Percentiles rank a stretch among this genome's conserved stretches.
Conservation (phyloP, 2,329 filamentous ascomycete species). For the Fusarium kyushuense region DNA sequence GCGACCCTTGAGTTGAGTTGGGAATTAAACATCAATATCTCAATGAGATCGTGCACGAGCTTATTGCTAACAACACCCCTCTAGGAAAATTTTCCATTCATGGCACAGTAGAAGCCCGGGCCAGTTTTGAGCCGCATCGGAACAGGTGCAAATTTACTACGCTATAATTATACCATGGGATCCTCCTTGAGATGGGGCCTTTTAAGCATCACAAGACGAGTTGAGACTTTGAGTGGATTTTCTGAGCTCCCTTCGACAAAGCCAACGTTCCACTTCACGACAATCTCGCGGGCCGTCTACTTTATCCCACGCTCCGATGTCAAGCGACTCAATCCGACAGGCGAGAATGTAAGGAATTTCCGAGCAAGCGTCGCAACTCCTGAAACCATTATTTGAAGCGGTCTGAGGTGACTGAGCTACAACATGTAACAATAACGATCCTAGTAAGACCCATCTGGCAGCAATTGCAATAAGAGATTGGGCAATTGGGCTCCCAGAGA, state of each 20-base stretch:
- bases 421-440: slow-evolving; percentile 3
- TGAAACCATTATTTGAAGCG: slow-evolving; percentile 26
- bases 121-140: slow-evolving; percentile 45
- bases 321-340: slow-evolving; percentile 39
- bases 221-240: slow-evolving; percentile 40
- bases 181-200: slow-evolving; percentile 39
- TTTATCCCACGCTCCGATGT: slow-evolving; percentile 25
- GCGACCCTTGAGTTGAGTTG: slow-evolving; percentile 23
- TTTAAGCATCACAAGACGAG: slow-evolving; percentile 43
- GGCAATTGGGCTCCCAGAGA: slow-evolving; percentile 23
- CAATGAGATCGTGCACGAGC: slow-evolving; percentile 23
- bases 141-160: slow-evolving; percentile 46
- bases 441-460: slow-evolving; percentile 31
- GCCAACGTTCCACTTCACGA: slow-evolving; percentile 34
- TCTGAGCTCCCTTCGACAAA: slow-evolving; percentile 22
- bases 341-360: slow-evolving; percentile 22
- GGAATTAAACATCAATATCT: slow-evolving; percentile 6
- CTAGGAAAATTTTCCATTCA: slow-evolving; percentile 19
- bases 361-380: slow-evolving; percentile 12
- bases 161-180: slow-evolving; percentile 48
- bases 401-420: slow-evolving; percentile 19
- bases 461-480: slow-evolving; percentile 21
- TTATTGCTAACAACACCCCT: slow-evolving; percentile 26
- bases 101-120: slow-evolving; percentile 19
- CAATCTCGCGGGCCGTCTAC: slow-evolving; percentile 25